Evolutionary conservation across 2,329 filamentous ascomycete species (phyloP).

Genomic region (Aspergillus fischeri): DNA sequence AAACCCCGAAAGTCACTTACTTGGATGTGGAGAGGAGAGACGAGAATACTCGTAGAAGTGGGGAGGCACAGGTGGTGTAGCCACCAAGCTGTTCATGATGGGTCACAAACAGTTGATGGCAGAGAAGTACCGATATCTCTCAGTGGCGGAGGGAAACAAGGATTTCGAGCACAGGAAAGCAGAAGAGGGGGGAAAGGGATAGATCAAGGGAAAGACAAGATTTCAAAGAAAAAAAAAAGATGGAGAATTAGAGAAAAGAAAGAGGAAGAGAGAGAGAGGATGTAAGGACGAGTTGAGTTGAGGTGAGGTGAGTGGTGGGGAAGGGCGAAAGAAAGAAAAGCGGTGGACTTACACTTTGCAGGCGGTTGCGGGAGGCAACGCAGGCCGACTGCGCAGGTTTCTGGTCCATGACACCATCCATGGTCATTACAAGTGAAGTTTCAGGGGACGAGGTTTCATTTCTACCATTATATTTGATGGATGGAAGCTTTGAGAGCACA

Average conservation of each 20-base stretch:
- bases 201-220: constrained; percentile 10
- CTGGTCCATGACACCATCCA: constrained; percentile 1
- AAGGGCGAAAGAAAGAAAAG: constrained; percentile 22
- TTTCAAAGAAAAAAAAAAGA: neutral
- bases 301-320: constrained; percentile 13
- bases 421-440: neutral
- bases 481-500: constrained; percentile 15
- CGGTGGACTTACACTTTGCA: constrained; percentile 23
- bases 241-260: neutral
- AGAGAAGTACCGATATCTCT: constrained; percentile 8
- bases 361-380: constrained; percentile 37
- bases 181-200: neutral
- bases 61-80: constrained; percentile 57
- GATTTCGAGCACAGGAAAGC: neutral
- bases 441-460: neutral
- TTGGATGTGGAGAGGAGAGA: constrained; percentile 57
- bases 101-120: constrained; percentile 28
- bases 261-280: constrained; percentile 9
- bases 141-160: constrained; percentile 2
- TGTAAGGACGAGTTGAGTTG: constrained; percentile 5
- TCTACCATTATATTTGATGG: neutral
- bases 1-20: constrained; percentile 38
- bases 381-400: constrained; percentile 11
- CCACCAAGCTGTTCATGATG: constrained; percentile 60
- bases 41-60: constrained; percentile 59